Conservation (phyloP, 495 filamentous ascomycete species). For the Zalerion maritima region DNA sequence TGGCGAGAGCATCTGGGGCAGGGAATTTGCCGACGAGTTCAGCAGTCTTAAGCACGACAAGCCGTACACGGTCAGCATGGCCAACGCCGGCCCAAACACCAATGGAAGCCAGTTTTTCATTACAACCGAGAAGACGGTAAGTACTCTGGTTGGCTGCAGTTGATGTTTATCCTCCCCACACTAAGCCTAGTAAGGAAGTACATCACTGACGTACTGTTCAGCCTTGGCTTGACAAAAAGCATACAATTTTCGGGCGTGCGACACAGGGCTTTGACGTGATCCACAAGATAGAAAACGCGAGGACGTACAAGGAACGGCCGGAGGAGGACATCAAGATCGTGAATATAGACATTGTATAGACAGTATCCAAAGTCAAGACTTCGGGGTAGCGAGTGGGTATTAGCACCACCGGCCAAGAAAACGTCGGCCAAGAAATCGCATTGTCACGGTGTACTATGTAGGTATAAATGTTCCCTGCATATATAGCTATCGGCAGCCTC, state of each 20-base stretch:
- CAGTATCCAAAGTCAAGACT: no score
- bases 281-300: slow-evolving; percentile 86
- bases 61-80: slow-evolving; percentile 92
- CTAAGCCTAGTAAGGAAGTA: no score
- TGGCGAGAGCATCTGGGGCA: slow-evolving; percentile 93
- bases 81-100: slow-evolving; percentile 80
- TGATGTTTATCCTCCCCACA: neutral
- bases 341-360: slow-evolving; percentile 55
- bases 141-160: slow-evolving; percentile 8
- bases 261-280: slow-evolving; percentile 88
- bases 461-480: no score
- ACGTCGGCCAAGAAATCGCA: no score
- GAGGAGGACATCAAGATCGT: slow-evolving; percentile 96
- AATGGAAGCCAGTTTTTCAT: slow-evolving; percentile 92
- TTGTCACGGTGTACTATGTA: no score
- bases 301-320: slow-evolving; percentile 89
- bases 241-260: slow-evolving; percentile 88
- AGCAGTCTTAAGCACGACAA: slow-evolving; percentile 85
- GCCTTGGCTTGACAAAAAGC: slow-evolving; percentile 91
- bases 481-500: no score
- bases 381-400: no score
- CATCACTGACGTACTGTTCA: slow-evolving; percentile 11
- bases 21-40: slow-evolving; percentile 92
- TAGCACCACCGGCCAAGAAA: no score
- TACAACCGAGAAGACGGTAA: slow-evolving; percentile 81